phyloP scores from a whole-genome alignment of 2,329 filamentous ascomycete species.

The Sporothrix euskadiensis region DNA sequence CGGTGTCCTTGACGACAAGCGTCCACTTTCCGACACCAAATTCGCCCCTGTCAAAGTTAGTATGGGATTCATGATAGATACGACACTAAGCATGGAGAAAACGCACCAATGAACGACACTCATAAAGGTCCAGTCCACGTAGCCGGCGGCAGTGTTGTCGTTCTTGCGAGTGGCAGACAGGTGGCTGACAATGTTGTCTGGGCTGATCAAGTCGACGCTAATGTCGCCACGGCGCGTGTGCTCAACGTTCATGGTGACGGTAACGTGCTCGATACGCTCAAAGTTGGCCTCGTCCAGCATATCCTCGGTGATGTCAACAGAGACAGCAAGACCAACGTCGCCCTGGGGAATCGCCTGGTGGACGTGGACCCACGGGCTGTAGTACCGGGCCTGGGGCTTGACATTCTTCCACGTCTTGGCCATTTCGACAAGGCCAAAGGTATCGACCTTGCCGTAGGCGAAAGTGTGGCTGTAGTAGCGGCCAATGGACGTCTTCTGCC shows the following conservation, averaged over 20 bases:
- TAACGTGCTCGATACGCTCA: constrained; percentile 87
- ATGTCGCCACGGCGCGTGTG: constrained; percentile 87
- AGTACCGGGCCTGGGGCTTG: constrained; percentile 94
- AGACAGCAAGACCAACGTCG: constrained; percentile 71
- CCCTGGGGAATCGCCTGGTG: constrained; percentile 84
- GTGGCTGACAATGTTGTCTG: constrained; percentile 77
- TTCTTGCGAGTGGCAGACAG: constrained; percentile 72
- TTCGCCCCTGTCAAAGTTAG: constrained; percentile 69
- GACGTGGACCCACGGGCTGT: constrained; percentile 91
- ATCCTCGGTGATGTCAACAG: constrained; percentile 78
- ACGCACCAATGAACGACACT: constrained; percentile 90
- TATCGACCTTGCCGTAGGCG: constrained; percentile 94
- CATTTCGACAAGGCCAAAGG: constrained; percentile 77
- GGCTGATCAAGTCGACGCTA: constrained; percentile 87
- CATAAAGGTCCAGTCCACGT: constrained; percentile 98
- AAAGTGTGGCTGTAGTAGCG: constrained; percentile 91
- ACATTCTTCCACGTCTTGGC: constrained; percentile 85
- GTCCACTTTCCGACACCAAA: constrained; percentile 86
- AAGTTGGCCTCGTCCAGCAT: constrained; percentile 83
- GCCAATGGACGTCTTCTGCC: constrained; percentile 78
- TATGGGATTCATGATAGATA: neutral
- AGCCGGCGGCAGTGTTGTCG: constrained; percentile 69
- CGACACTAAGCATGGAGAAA: neutral
- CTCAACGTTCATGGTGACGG: constrained; percentile 93
- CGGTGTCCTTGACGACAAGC: constrained; percentile 81